These are phyloP conservation scores for Claviceps digitariae DNA, from an alignment of 2,329 filamentous ascomycete species.

Conservation along the genomic window DNA sequence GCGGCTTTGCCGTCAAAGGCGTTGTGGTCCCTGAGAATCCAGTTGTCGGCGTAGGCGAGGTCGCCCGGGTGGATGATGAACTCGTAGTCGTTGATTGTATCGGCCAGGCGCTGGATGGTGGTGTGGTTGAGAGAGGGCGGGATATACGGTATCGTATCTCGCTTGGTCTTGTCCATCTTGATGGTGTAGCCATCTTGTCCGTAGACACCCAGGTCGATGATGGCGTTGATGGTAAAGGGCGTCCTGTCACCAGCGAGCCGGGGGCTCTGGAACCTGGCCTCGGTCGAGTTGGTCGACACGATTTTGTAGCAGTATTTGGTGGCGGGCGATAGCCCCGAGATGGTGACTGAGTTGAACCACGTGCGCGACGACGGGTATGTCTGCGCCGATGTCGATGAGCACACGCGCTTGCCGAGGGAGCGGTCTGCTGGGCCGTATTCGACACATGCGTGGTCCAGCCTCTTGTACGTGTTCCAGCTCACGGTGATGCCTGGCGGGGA, in stretches of 20 bases:
- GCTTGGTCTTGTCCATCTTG: conserved; percentile 27
- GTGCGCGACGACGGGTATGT: conserved; percentile 43
- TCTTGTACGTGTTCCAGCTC: conserved; percentile 43
- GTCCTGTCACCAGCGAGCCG: conserved; percentile 39
- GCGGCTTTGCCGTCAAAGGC: conserved; percentile 33
- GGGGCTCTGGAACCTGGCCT: conserved; percentile 39
- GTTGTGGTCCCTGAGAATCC: conserved; percentile 33
- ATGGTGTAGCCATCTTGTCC: conserved; percentile 20
- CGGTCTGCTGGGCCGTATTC: conserved; percentile 32
- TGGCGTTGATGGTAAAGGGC: conserved; percentile 35
- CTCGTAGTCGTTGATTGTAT: conserved; percentile 40
- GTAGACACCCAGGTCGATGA: conserved; percentile 38
- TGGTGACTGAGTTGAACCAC: conserved; percentile 33
- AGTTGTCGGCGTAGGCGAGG: conserved; percentile 46
- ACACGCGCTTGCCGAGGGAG: conserved; percentile 25
- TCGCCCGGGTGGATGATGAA: conserved; percentile 41
- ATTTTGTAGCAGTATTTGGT: conserved; percentile 50
- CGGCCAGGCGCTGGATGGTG: conserved; percentile 40
- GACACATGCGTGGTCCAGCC: conserved; percentile 33
- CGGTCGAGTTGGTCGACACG: conserved; percentile 38
- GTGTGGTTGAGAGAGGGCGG: conserved; percentile 42
- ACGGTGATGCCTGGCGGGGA: conserved; percentile 31
- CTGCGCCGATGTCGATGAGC: conserved; percentile 27
- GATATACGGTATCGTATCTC: conserved; percentile 33
- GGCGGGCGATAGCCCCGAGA: conserved; percentile 32